These are phyloP conservation scores for Roridomyces roridus DNA, from an alignment of 768 basidiomycete species.

Conservation along the genomic window DNA sequence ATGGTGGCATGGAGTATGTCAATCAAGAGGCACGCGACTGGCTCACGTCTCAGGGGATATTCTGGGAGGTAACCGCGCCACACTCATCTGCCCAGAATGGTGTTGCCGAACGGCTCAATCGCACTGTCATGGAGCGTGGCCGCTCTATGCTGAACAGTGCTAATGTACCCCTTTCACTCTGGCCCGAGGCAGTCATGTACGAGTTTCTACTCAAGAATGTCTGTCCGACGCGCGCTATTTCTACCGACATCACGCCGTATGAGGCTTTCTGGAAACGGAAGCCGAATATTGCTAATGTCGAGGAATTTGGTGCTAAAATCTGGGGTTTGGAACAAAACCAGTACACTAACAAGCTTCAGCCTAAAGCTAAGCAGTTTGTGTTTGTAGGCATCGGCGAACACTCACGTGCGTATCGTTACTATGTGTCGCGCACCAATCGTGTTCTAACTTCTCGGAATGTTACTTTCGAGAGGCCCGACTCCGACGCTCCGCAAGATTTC, in stretches of 20 bases:
- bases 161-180: constrained; percentile 3
- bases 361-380: background rate
- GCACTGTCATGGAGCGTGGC: constrained; percentile 20
- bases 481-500: background rate
- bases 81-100: constrained; percentile 35
- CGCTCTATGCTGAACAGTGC: constrained; percentile 21
- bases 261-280: constrained; percentile 34
- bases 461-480: background rate
- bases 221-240: background rate
- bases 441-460: background rate
- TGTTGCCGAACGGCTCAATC: constrained; percentile 30
- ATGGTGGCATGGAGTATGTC: constrained; percentile 33
- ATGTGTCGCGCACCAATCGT: background rate
- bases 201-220: constrained; percentile 30
- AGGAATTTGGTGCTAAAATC: constrained; percentile 28
- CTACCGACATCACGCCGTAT: constrained; percentile 32
- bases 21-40: constrained; percentile 13
- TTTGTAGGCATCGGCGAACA: constrained; percentile 1
- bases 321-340: constrained; percentile 5
- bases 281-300: constrained; percentile 41
- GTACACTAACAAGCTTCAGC: background rate
- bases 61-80: constrained; percentile 25
- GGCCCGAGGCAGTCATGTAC: constrained; percentile 22
- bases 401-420: constrained; percentile 6
- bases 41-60: constrained; percentile 25